These are phyloP conservation scores for Lathyrus aphaca DNA, from an alignment of 306 rosid genomes.

Conservation along the genomic window DNA sequence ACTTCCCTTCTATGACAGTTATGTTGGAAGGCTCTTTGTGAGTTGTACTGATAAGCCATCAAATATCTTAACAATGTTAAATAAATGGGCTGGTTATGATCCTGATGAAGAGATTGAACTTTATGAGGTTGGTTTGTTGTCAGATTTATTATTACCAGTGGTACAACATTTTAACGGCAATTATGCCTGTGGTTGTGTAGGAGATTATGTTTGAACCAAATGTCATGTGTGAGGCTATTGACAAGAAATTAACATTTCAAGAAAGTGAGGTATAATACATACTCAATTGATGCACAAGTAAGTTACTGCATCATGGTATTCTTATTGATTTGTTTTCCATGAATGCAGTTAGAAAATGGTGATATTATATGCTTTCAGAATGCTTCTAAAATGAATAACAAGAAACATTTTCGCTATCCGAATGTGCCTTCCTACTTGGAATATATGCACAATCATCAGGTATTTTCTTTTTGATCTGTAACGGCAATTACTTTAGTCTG, in stretches of 20 bases:
- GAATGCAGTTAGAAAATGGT: background rate
- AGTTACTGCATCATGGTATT: background rate
- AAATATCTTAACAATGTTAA: background rate
- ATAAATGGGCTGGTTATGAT: too few species aligned
- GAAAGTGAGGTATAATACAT: background rate
- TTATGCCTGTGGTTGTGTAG: background rate
- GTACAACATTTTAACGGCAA: background rate
- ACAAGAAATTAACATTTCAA: slow-evolving; percentile 15
- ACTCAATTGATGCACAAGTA: background rate
- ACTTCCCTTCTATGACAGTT: background rate
- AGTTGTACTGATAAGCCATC: background rate
- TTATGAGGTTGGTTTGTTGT: slow-evolving; percentile 5
- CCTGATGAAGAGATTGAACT: background rate
- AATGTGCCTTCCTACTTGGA: background rate
- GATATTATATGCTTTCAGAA: slow-evolving; percentile 14
- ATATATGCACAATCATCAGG: background rate
- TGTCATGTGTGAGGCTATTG: slow-evolving; percentile 2
- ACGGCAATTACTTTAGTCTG: background rate
- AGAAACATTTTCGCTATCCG: background rate
- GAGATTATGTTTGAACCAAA: background rate
- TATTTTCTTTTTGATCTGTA: background rate
- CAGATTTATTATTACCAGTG: background rate
- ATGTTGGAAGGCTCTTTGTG: background rate
- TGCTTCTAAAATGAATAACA: background rate
- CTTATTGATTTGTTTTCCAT: background rate